Conservation (phyloP, 805 yeast genomes). For the Wickerhamiella sergipiensis region DNA sequence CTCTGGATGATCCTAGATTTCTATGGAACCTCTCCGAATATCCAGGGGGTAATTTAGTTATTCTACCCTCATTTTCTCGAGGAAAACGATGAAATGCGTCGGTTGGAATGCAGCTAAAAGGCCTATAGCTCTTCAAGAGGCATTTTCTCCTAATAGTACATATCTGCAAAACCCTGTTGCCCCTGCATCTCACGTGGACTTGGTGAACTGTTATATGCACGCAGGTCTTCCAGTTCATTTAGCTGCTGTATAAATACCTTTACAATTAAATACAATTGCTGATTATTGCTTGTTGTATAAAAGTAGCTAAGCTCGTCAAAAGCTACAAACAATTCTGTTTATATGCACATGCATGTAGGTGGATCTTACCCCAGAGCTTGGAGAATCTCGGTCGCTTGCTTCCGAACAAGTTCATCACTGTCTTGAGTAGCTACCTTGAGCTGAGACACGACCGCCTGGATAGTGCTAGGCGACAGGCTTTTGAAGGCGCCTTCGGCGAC, state of each 20-base stretch:
- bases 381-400: slow-evolving; percentile 16
- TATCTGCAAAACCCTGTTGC: neutral
- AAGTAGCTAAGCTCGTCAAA: no score
- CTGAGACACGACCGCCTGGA: neutral
- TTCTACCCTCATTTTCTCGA: neutral
- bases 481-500: slow-evolving; percentile 20
- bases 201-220: no score
- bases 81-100: neutral
- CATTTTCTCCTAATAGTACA: no score
- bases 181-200: neutral
- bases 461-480: slow-evolving; percentile 5
- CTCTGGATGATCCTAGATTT: neutral
- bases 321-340: no score
- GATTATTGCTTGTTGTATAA: no score
- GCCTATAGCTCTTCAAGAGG: no score
- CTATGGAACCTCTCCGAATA: neutral
- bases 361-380: neutral
- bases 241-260: no score
- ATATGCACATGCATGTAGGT: neutral
- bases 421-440: slow-evolving; percentile 10
- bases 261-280: no score
- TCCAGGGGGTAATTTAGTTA: neutral
- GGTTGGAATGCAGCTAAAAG: no score
- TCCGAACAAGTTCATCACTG: slow-evolving; percentile 22
- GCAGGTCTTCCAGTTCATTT: no score